Evolutionary conservation across 371 early-diverging fungal genomes (phyloP).

Genomic region (Mucor velutinosus): DNA sequence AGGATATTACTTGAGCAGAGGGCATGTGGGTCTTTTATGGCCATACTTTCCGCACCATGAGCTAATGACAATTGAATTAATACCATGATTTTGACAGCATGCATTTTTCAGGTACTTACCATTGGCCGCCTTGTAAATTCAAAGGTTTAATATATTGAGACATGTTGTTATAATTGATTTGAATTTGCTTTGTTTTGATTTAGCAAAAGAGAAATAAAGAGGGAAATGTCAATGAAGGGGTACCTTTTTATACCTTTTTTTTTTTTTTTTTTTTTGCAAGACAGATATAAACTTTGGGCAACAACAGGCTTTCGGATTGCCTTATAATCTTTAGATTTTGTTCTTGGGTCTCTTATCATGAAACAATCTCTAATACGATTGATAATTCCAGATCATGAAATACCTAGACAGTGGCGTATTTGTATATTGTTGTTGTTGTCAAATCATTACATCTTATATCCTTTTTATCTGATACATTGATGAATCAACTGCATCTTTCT

Average conservation of each 20-base stretch:
- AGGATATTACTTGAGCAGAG: slow-evolving; percentile 34
- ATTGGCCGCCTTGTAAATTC: slow-evolving; percentile 52
- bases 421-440: background rate
- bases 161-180: background rate
- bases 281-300: background rate
- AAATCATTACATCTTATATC: background rate
- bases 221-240: background rate
- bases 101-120: slow-evolving; percentile 26
- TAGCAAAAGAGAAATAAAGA: background rate
- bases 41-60: slow-evolving; percentile 56
- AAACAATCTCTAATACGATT: background rate
- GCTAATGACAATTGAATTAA: slow-evolving; percentile 18
- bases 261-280: background rate
- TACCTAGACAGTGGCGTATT: background rate
- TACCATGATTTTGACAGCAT: background rate
- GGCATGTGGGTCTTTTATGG: slow-evolving; percentile 36
- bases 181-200: background rate
- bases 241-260: background rate
- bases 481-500: background rate
- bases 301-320: background rate
- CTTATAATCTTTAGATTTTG: background rate
- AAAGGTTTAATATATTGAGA: slow-evolving; percentile 36
- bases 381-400: background rate
- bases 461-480: background rate
- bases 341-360: background rate